phyloP scores from a whole-genome alignment of 2,329 filamentous ascomycete species.

The Hymenoscyphus fraxineus region DNA sequence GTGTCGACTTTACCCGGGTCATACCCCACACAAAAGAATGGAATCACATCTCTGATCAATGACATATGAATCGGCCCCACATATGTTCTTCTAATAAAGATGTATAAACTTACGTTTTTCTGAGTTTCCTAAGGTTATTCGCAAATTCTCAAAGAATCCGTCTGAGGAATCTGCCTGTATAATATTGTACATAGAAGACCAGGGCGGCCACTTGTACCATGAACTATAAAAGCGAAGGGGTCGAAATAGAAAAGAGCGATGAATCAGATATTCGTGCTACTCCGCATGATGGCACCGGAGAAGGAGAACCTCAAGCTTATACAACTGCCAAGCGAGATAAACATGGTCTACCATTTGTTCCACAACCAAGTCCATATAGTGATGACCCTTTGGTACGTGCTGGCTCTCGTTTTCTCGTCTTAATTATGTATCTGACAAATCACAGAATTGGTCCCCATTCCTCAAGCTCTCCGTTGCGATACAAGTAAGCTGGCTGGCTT shows the following conservation, averaged over 20 bases:
- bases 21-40: not conserved
- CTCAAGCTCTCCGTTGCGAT: slow-evolving; percentile 2
- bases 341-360: not conserved
- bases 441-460: not conserved
- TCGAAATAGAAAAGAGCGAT: not conserved
- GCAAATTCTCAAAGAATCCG: too few relatives aligned
- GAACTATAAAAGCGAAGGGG: not conserved
- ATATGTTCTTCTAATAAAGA: too few relatives aligned
- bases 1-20: not conserved
- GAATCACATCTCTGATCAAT: not conserved
- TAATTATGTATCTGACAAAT: not conserved
- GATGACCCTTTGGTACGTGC: not conserved
- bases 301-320: not conserved
- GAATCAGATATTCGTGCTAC: not conserved
- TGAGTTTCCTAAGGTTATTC: not conserved
- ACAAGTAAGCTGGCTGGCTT: slow-evolving; percentile 31
- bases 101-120: not conserved
- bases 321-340: not conserved
- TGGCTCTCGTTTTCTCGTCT: not conserved
- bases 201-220: not conserved
- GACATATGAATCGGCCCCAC: too few relatives aligned
- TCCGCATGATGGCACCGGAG: not conserved
- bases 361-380: not conserved
- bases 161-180: too few relatives aligned
- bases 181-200: too few relatives aligned